Evolutionary conservation across 2,329 filamentous ascomycete species (phyloP), one percentile per base, ranked within the genome.

Genomic region (Periconia sp.): DNA sequence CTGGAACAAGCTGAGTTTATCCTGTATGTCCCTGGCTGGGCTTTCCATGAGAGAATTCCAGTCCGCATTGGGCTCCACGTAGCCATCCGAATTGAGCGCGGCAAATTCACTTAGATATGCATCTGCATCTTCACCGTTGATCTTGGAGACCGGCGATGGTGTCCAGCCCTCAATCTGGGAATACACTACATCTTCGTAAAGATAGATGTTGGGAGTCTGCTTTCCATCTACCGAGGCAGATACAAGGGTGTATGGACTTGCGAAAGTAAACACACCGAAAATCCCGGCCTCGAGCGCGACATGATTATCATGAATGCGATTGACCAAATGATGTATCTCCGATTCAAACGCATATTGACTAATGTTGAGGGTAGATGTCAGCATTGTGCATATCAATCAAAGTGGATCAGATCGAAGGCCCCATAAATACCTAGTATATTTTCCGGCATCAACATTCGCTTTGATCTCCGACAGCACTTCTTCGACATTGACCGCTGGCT

Each of bases 61-160:
- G 27, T 78, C 76, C 1, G 74, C 74, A 50, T 79, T 66, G 1
- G 67, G 64, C 44, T 79, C 76, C 3, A 77, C 49, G 20, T 53
- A 65, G 8, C 75, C 74, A 3, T 57, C 27, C 0, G 72, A 63
- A 41, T 78, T 73, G 0, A 63, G 49, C 1, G 45, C 41, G 6
- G 63, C 63, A 50, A 59, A 57, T 40, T 47, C 17, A 9, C 58
- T 63, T 3, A 71, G 49, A 20, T 54, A 70, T 8, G 66, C 58
- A 3, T 58, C 44, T 0, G 53, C 54, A 10, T 68, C 60, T 17
- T 57, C 47, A 9, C 57, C 60, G 35, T 71, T 71, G 57, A 71
- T 69, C 3, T 42, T 53, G 0, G 23, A 52, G 11, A 70, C 57
- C 3, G 69, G 47, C 1, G 59, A 66, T 54, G 70, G 51, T 35